These are phyloP conservation scores for Haplosporangium sp. DNA, from an alignment of 371 early-diverging fungal species.

Conservation along the genomic window DNA sequence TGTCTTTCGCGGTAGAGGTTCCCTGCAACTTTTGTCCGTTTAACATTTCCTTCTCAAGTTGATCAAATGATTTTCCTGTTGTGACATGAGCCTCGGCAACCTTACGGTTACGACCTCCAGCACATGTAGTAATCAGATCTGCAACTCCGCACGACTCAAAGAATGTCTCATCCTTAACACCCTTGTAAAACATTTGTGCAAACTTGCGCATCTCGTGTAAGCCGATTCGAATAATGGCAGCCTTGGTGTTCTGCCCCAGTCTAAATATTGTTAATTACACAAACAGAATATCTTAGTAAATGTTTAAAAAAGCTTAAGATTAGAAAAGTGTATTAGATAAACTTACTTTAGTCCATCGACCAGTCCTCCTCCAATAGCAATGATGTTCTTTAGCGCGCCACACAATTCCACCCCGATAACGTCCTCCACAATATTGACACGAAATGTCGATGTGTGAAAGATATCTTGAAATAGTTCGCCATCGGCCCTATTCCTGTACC, in stretches of 20 bases:
- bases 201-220: slow-evolving; percentile 97
- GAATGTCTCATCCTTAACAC: slow-evolving; percentile 90
- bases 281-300: neutral
- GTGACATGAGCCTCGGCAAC: slow-evolving; percentile 94
- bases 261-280: slow-evolving; percentile 2
- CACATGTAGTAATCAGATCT: slow-evolving; percentile 95
- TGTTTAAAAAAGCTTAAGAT: neutral
- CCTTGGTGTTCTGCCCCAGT: slow-evolving; percentile 95
- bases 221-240: slow-evolving; percentile 97
- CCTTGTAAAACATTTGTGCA: slow-evolving; percentile 81
- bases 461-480: slow-evolving; percentile 82
- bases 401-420: slow-evolving; percentile 96
- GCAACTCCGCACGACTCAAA: slow-evolving; percentile 98
- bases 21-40: slow-evolving; percentile 99
- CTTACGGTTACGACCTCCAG: slow-evolving; percentile 96
- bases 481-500: slow-evolving; percentile 76
- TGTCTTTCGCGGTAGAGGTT: slow-evolving; percentile 91
- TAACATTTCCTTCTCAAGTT: slow-evolving; percentile 90
- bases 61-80: slow-evolving; percentile 91
- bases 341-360: slow-evolving; percentile 77
- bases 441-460: slow-evolving; percentile 92
- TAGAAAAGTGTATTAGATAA: neutral
- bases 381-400: slow-evolving; percentile 98
- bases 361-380: slow-evolving; percentile 97
- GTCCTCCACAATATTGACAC: slow-evolving; percentile 86